Conservation (phyloP, 2,329 filamentous ascomycete species). For the Penicillium sp. region DNA sequence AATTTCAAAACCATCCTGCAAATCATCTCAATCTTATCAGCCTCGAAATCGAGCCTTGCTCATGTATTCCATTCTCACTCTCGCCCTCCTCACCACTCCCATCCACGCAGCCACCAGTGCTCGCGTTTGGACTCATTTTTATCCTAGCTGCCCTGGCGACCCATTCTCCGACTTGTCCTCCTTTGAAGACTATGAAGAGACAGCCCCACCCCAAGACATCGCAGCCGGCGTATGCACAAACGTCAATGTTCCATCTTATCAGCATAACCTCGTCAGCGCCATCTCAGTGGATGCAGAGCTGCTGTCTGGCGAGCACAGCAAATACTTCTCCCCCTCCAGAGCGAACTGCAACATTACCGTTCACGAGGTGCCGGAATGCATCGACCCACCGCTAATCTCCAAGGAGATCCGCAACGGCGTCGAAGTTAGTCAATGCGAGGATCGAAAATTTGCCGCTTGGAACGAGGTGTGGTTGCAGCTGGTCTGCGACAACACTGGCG, state of each 20-base stretch:
- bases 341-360: conserved; percentile 31
- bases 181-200: conserved; percentile 25
- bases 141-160: conserved; percentile 25
- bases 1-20: not conserved
- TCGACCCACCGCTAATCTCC: conserved; percentile 27
- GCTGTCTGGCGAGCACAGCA: conserved; percentile 13
- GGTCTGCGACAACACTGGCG: conserved; percentile 22
- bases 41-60: not conserved
- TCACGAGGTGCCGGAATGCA: conserved; percentile 32
- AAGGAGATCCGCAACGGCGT: conserved; percentile 19
- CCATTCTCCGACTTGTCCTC: conserved; percentile 18
- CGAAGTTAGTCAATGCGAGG: conserved; percentile 25
- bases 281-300: conserved; percentile 28
- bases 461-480: conserved; percentile 31
- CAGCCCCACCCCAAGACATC: conserved; percentile 22
- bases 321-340: conserved; percentile 11
- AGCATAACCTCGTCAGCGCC: conserved; percentile 23
- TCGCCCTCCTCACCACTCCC: conserved; percentile 20
- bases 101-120: conserved; percentile 24
- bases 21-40: not conserved
- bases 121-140: conserved; percentile 31
- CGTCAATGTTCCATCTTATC: conserved; percentile 24
- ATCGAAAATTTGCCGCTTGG: conserved; percentile 23
- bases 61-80: conserved; percentile 19
- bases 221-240: conserved; percentile 22